A percentile compares a stretch with the other conserved stretches of the same genome.
Conservation (phyloP, 2,329 filamentous ascomycete species). For the Geosmithia putterillii region DNA sequence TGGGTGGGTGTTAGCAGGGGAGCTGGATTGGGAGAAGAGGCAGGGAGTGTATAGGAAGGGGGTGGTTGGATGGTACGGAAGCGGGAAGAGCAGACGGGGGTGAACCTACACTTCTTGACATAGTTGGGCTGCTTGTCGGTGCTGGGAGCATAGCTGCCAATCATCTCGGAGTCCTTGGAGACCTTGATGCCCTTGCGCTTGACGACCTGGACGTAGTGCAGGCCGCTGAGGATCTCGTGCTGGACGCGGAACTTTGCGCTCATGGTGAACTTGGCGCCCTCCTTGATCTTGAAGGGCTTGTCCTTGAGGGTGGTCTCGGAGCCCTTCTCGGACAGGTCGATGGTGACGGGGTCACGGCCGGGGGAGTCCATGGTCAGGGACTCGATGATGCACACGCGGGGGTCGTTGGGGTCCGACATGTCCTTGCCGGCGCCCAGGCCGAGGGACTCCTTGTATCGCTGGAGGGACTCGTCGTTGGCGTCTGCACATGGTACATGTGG, state of each 20-base stretch:
- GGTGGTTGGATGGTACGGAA: not conserved
- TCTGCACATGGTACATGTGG: too few species aligned
- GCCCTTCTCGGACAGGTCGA: slow-evolving; percentile 68
- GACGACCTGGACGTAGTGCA: slow-evolving; percentile 92
- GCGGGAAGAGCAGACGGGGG: not conserved
- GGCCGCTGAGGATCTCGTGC: slow-evolving; percentile 85
- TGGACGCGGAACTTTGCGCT: slow-evolving; percentile 90
- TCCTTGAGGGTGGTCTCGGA: slow-evolving; percentile 70
- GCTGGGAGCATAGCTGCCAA: slow-evolving; percentile 90
- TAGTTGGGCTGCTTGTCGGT: slow-evolving; percentile 78
- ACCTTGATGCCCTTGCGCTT: slow-evolving; percentile 79
- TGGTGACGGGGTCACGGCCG: slow-evolving; percentile 73
- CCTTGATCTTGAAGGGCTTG: slow-evolving; percentile 96
- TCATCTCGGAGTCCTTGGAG: slow-evolving; percentile 96
- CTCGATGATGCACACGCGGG: slow-evolving; percentile 85
- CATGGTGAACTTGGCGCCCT: slow-evolving; percentile 89
- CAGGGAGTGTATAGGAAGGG: too few species aligned
- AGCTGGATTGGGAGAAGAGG: not conserved
- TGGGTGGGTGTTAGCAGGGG: not conserved
- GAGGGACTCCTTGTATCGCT: slow-evolving; percentile 95
- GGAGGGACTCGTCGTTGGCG: slow-evolving; percentile 78
- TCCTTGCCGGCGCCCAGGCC: slow-evolving; percentile 66
- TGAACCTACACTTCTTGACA: slow-evolving; percentile 75
- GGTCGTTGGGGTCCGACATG: slow-evolving; percentile 66
- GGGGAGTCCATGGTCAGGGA: slow-evolving; percentile 79